Base-by-base conservation (phyloP, 2,329 filamentous ascomycete genomes). In the Chlorencoelia australis region DNA sequence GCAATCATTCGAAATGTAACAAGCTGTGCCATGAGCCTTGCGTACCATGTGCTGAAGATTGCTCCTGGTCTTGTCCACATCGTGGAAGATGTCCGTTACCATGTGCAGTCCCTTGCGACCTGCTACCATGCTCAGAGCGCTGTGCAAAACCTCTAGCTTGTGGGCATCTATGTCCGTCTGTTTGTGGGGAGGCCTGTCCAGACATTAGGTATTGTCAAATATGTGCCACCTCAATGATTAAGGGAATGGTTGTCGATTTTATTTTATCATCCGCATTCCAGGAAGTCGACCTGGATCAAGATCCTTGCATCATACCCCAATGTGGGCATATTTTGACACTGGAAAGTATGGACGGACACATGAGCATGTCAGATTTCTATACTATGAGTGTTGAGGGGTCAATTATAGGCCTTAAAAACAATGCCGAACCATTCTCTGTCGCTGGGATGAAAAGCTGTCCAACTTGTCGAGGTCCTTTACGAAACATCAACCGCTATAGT, bases 81-180 rank as follows among this genome's bases (percentile, higher is more conserved):
- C 52, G 57, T 19, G 58, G 46, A 41, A 27, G 32, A 31, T 68
- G 65, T 42, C 51, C 53, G 7, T 59, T 61, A 54, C 59, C 58
- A 7, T 83, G 79, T 44, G 75, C 76, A 1, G 79, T 73, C 0
- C 79, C 80, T 0, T 86, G 79, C 51, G 64, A 82, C 45, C 68
- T 74, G 59, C 50, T 82, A 0, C 80, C 79, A 1, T 86, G 79
- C 51, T 69, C 68, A 2, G 54, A 65, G 45, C 63, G 79, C 7
- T 86, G 80, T 49, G 49, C 59, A 3, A 61, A 69, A 18, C 11
- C 40, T 0, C 54, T 84, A 3, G 13, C 17, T 0, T 84, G 79
- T 48, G 71, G 72, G 1, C 77, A 83, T 52, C 69, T 64, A 50
- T 84, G 73, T 59, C 77, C 77, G 1, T 73, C 71, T 0, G 42